Conservation (phyloP, 257 asterid species). For the Ajuga chamaepitys region DNA sequence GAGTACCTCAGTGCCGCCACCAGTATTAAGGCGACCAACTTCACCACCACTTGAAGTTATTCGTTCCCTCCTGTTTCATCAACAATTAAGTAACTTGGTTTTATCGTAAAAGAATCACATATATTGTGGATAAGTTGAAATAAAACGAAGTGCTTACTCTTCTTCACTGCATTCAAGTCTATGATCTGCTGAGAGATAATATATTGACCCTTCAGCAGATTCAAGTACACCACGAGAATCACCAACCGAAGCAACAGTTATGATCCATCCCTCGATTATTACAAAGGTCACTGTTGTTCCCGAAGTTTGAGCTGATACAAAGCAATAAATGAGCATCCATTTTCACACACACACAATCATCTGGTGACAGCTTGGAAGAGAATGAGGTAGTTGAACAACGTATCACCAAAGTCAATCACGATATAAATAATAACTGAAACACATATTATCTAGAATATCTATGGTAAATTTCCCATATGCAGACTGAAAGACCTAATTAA, state of each 20-base stretch:
- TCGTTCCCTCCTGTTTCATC: conserved; percentile 74
- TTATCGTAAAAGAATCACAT: background rate
- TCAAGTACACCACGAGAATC: conserved; percentile 95
- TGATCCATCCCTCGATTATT: conserved; percentile 88
- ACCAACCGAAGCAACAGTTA: conserved; percentile 96
- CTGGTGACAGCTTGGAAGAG: background rate
- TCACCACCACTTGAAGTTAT: conserved; percentile 92
- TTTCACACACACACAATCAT: background rate
- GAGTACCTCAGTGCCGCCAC: conserved; percentile 94
- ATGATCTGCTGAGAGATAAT: conserved; percentile 91
- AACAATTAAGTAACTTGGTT: conserved; percentile 12
- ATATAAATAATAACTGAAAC: background rate
- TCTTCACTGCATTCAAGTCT: conserved; percentile 93
- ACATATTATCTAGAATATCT: background rate
- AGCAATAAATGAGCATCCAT: conserved; percentile 20
- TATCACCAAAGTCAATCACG: background rate
- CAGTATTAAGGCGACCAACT: conserved; percentile 95
- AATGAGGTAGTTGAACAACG: background rate
- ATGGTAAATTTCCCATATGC: background rate
- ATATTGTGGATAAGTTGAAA: background rate
- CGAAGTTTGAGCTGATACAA: conserved; percentile 70
- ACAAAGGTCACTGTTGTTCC: conserved; percentile 98
- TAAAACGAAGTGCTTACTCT: conserved; percentile 59
- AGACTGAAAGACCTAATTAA: background rate
- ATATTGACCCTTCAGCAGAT: conserved; percentile 82